A percentile compares a stretch with the other conserved stretches of the same genome.
Evolutionary conservation across 495 filamentous ascomycete genomes (phyloP).

Genomic region (Penicillium lagena): DNA sequence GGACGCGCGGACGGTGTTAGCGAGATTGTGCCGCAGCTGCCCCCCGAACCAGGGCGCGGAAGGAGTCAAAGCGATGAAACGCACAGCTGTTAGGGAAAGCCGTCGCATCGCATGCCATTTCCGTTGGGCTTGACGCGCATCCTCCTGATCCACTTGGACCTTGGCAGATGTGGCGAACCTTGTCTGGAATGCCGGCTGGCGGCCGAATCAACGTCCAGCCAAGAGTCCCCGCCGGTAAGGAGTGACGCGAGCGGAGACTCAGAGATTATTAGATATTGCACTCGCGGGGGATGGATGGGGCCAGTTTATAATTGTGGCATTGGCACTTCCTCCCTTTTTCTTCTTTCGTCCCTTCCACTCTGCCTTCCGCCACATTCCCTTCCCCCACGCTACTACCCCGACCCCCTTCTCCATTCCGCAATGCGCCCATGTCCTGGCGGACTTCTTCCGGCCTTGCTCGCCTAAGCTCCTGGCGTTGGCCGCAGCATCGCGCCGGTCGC

Average conservation of each 20-base stretch:
- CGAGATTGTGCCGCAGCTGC: too few relatives aligned
- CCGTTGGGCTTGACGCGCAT: not conserved
- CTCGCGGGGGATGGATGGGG: too few relatives aligned
- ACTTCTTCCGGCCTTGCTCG: conserved; percentile 10
- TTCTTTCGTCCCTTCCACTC: not conserved
- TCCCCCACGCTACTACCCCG: too few relatives aligned
- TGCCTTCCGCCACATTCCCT: too few relatives aligned
- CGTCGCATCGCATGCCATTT: too few relatives aligned
- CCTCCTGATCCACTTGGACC: conserved; percentile 1
- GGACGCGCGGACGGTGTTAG: too few relatives aligned
- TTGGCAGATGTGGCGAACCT: conserved; percentile 6
- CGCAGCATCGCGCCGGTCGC: not conserved
- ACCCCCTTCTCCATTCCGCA: conserved; percentile 3
- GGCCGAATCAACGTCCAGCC: conserved; percentile 4
- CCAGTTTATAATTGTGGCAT: too few relatives aligned
- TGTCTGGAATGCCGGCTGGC: not conserved
- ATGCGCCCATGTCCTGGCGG: conserved; percentile 28
- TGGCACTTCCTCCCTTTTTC: not conserved
- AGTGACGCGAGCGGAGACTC: not conserved
- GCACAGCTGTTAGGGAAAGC: too few relatives aligned
- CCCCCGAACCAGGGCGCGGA: too few relatives aligned
- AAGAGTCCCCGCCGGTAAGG: not conserved
- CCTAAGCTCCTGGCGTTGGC: conserved; percentile 14
- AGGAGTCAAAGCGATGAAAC: too few relatives aligned
- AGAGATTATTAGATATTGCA: not conserved